These are phyloP conservation scores for Echium plantagineum DNA, from an alignment of 257 asterid species.

Conservation along the genomic window DNA sequence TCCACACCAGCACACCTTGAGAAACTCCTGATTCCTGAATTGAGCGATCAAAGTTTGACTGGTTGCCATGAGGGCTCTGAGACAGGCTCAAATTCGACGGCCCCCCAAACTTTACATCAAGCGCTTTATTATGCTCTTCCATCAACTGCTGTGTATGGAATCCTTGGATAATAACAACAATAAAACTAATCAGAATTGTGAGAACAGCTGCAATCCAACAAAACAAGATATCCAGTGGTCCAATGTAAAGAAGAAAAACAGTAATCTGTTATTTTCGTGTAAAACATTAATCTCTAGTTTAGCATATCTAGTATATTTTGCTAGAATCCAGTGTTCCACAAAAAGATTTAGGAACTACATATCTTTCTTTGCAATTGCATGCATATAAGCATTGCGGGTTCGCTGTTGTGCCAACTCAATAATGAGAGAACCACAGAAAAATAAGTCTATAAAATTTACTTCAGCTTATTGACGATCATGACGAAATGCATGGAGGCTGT, in stretches of 20 bases:
- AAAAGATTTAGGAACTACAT: no score
- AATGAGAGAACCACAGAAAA: neutral
- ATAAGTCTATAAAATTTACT: no score
- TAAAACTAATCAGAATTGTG: neutral
- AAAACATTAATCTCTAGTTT: neutral
- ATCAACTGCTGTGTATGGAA: constrained; percentile 28
- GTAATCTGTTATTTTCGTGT: neutral
- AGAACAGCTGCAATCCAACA: neutral
- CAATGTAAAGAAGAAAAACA: neutral
- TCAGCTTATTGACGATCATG: neutral
- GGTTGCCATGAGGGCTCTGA: constrained; percentile 21
- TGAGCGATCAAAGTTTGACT: constrained; percentile 28
- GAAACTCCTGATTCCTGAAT: constrained; percentile 36
- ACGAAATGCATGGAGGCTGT: neutral
- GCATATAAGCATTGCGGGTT: no score
- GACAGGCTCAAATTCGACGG: constrained; percentile 45
- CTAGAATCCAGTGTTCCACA: neutral
- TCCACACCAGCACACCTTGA: no score
- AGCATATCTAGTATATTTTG: neutral
- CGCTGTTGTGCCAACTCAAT: no score
- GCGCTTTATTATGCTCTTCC: constrained; percentile 39
- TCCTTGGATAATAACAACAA: constrained; percentile 4
- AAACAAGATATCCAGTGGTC: neutral
- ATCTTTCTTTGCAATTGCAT: no score
- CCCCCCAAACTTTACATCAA: constrained; percentile 50